These are phyloP conservation scores for Brasenia schreberi DNA, from an alignment of 164 flowering plant genomes.

Conservation along the genomic window DNA sequence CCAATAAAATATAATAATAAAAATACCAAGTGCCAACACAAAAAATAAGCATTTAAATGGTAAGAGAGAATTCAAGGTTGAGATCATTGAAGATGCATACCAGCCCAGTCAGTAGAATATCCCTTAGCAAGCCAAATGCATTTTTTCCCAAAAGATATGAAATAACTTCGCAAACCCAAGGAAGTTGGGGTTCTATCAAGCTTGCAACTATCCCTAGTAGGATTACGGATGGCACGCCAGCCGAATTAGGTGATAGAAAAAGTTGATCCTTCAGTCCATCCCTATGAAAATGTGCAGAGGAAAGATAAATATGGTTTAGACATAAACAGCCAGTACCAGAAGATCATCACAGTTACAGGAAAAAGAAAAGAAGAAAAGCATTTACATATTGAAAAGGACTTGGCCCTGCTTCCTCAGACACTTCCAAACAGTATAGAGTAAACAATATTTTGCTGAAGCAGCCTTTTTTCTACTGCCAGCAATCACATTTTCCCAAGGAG, in stretches of 20 bases:
- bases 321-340: too few species aligned
- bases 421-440: too few species aligned
- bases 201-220: constrained; percentile 48
- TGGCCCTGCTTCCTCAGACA: too few species aligned
- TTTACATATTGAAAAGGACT: too few species aligned
- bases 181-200: constrained; percentile 54
- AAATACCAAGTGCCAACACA: background rate
- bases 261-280: constrained; percentile 52
- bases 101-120: constrained; percentile 43
- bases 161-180: constrained; percentile 68
- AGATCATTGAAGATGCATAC: constrained; percentile 17
- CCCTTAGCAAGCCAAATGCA: constrained; percentile 43
- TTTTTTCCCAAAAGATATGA: constrained; percentile 42
- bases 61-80: background rate
- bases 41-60: background rate
- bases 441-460: too few species aligned
- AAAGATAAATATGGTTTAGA: too few species aligned
- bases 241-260: constrained; percentile 23
- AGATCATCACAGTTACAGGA: too few species aligned
- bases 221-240: constrained; percentile 23
- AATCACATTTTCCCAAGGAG: too few species aligned
- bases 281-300: constrained; percentile 22
- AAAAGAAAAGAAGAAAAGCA: too few species aligned
- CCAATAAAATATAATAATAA: background rate
- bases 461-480: too few species aligned